A percentile compares a stretch with the other conserved stretches of the same genome.
Conservation (phyloP, 352 stramenopile species). For the Phytophthora hibernalis region DNA sequence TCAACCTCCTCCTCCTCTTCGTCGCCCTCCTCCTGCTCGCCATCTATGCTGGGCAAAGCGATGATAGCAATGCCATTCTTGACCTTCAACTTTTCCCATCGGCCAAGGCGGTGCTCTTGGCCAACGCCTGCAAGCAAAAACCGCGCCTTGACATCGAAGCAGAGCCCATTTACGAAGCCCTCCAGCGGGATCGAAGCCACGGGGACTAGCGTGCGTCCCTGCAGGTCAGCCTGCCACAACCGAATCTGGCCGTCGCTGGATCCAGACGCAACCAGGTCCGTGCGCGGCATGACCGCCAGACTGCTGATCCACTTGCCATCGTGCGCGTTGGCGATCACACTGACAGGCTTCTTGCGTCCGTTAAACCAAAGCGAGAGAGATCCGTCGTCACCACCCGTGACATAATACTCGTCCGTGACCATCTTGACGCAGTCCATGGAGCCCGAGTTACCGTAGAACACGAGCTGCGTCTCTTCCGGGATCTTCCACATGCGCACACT, state of each 20-base stretch:
- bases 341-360: conserved; percentile 93
- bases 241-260: no score
- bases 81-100: conserved; percentile 90
- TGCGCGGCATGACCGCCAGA: conserved; percentile 89
- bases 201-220: conserved; percentile 62
- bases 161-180: conserved; percentile 65
- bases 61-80: conserved; percentile 93
- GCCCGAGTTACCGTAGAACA: conserved; percentile 92
- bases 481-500: conserved; percentile 97
- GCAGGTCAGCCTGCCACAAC: no score
- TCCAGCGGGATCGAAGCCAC: conserved; percentile 82
- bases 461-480: conserved; percentile 94
- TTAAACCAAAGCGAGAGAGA: conserved; percentile 94
- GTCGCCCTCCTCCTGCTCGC: conserved; percentile 37
- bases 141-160: no score
- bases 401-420: conserved; percentile 93
- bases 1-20: conserved; percentile 44
- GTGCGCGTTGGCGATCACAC: conserved; percentile 86
- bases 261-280: no score
- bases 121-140: no score
- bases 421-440: conserved; percentile 94
- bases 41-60: conserved; percentile 72
- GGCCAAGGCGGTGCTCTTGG: no score
- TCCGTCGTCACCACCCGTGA: conserved; percentile 92
- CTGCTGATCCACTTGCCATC: conserved; percentile 92